phyloP scores from a whole-genome alignment of 164 flowering plant species.

The Nelumbo lutea region DNA sequence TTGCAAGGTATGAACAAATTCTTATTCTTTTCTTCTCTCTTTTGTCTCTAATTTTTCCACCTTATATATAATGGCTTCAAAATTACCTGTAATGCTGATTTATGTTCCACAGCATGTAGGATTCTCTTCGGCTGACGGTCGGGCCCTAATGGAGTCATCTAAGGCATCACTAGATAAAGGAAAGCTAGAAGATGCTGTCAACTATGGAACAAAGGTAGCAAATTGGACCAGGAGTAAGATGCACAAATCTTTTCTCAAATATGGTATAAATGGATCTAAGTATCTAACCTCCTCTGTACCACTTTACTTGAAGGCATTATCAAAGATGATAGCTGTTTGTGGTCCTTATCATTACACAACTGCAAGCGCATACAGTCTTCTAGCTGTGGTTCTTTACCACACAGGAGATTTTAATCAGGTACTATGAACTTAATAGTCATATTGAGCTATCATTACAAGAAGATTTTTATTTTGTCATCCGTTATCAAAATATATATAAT shows the following conservation, averaged over 20 bases:
- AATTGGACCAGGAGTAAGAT: background rate
- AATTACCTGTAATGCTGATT: background rate
- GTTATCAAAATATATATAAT: too few relatives aligned
- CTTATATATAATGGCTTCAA: too few relatives aligned
- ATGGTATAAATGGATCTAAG: background rate
- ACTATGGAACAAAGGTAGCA: constrained; percentile 83
- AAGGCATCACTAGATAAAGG: constrained; percentile 96
- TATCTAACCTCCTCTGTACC: constrained; percentile 9
- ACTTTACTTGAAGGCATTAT: constrained; percentile 61
- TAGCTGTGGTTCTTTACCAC: constrained; percentile 94
- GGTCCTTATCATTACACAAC: constrained; percentile 98
- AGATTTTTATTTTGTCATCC: too few relatives aligned
- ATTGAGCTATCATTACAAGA: too few relatives aligned
- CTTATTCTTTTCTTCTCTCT: too few relatives aligned
- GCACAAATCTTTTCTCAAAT: background rate
- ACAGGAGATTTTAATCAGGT: constrained; percentile 99
- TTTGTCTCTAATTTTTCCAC: too few relatives aligned
- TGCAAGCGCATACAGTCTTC: constrained; percentile 94
- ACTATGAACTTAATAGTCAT: background rate
- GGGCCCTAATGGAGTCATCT: constrained; percentile 84
- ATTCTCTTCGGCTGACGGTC: constrained; percentile 98
- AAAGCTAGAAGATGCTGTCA: constrained; percentile 96
- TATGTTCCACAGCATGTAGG: constrained; percentile 70
- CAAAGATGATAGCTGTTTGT: constrained; percentile 84
- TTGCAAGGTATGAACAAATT: constrained; percentile 53